Percentiles rank a stretch among this genome's conserved stretches.
phyloP scores from a whole-genome alignment of 805 yeast species.

The Myxozyma mucilagina region DNA sequence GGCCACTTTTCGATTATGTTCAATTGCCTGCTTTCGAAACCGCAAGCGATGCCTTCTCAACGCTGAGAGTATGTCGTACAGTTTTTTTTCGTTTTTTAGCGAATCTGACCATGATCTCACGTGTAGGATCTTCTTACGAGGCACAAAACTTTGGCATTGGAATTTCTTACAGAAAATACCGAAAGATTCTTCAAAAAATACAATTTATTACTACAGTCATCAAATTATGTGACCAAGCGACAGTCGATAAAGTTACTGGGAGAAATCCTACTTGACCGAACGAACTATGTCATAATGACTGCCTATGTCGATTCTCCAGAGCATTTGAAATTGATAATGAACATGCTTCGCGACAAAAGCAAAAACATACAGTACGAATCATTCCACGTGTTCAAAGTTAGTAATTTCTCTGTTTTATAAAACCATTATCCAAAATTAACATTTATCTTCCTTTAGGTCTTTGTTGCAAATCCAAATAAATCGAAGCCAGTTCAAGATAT shows the following conservation, averaged over 20 bases:
- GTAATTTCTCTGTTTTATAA: too few species aligned
- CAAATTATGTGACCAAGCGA: slow-evolving; percentile 88
- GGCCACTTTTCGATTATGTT: slow-evolving; percentile 82
- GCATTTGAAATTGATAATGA: slow-evolving; percentile 84
- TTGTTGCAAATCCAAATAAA: slow-evolving; percentile 94
- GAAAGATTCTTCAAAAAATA: slow-evolving; percentile 60
- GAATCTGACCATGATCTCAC: not conserved
- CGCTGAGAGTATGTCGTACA: slow-evolving; percentile 46
- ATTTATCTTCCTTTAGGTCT: too few species aligned
- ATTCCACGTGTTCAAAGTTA: slow-evolving; percentile 86
- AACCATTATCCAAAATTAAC: too few species aligned
- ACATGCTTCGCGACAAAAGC: slow-evolving; percentile 80
- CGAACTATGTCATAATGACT: slow-evolving; percentile 71
- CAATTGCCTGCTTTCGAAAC: slow-evolving; percentile 79
- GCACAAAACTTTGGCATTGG: slow-evolving; percentile 69
- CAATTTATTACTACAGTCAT: slow-evolving; percentile 69
- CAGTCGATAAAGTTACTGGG: slow-evolving; percentile 77
- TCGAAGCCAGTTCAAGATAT: slow-evolving; percentile 78
- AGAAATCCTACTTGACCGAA: slow-evolving; percentile 66
- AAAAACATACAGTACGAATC: slow-evolving; percentile 88
- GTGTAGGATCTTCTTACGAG: slow-evolving; percentile 57
- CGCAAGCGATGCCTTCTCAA: slow-evolving; percentile 85
- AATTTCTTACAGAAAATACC: slow-evolving; percentile 62
- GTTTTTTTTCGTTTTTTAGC: slow-evolving; percentile 19
- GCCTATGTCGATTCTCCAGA: slow-evolving; percentile 77